A percentile compares a stretch with the other conserved stretches of the same genome.
phyloP scores from a whole-genome alignment of 2,329 filamentous ascomycete species.

The Talaromyces sp. region DNA sequence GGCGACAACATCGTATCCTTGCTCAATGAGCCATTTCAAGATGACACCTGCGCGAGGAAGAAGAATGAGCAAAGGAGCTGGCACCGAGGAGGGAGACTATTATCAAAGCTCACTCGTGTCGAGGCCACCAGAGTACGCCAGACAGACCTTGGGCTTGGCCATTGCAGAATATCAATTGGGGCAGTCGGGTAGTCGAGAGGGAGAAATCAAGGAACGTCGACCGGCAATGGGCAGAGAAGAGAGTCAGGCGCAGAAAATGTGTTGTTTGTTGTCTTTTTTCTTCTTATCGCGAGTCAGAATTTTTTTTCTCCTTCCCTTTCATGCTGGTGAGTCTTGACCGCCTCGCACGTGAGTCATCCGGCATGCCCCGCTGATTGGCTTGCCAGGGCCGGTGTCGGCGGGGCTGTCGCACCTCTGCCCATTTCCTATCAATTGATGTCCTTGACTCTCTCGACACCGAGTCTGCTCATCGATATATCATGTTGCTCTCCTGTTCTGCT shows the following conservation, averaged over 20 bases:
- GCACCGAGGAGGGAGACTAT: background rate
- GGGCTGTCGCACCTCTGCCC: too few relatives aligned
- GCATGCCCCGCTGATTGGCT: background rate
- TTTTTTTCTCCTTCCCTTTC: too few relatives aligned
- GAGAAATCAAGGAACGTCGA: background rate
- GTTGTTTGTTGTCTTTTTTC: background rate
- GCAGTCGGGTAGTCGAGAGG: background rate
- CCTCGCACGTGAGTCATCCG: conserved; percentile 2
- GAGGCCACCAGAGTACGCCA: conserved; percentile 31
- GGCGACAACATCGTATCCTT: conserved; percentile 56
- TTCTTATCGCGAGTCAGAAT: conserved; percentile 1
- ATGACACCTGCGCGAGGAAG: conserved; percentile 11
- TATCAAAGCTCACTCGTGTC: conserved; percentile 34
- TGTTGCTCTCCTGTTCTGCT: too few relatives aligned
- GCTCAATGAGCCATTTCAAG: conserved; percentile 43
- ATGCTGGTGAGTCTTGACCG: background rate
- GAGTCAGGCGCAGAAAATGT: too few relatives aligned
- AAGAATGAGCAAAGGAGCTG: conserved; percentile 15
- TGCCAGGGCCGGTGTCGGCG: background rate
- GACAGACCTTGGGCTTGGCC: conserved; percentile 13
- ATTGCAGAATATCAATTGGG: conserved; percentile 5
- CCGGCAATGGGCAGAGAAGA: too few relatives aligned
- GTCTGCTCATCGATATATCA: too few relatives aligned
- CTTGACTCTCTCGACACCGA: too few relatives aligned
- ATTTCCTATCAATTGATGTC: too few relatives aligned